phyloP scores from a whole-genome alignment of 2,329 filamentous ascomycete species.

The Nakataea oryzae region DNA sequence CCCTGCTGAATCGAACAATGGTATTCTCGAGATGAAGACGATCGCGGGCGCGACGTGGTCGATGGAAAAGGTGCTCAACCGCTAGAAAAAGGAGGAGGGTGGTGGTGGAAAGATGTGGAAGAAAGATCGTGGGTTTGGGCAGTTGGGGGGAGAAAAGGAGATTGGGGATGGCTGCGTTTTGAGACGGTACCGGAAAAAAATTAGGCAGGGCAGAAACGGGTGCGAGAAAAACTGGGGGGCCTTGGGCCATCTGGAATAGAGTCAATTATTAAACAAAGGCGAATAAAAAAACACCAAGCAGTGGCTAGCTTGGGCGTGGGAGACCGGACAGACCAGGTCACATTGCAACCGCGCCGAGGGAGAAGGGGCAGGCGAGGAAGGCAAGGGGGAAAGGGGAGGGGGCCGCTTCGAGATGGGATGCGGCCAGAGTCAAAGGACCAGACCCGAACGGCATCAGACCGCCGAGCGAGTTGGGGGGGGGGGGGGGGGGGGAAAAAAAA shows the following conservation, averaged over 20 bases:
- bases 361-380: constrained; percentile 11
- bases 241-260: constrained; percentile 10
- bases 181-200: constrained; percentile 23
- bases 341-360: constrained; percentile 7
- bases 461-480: not conserved
- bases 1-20: constrained; percentile 22
- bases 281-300: constrained; percentile 24
- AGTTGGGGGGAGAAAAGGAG: constrained; percentile 17
- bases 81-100: constrained; percentile 1
- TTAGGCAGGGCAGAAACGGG: constrained; percentile 13
- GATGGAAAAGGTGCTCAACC: constrained; percentile 22
- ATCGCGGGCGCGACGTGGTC: constrained; percentile 14
- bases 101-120: constrained; percentile 20
- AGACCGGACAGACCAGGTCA: constrained; percentile 9
- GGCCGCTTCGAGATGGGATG: constrained; percentile 6
- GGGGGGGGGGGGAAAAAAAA: not conserved
- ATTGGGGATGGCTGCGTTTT: constrained; percentile 42
- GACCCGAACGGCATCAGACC: not conserved
- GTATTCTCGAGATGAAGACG: constrained; percentile 22
- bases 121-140: constrained; percentile 19
- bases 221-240: constrained; percentile 9
- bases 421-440: constrained; percentile 1
- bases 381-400: constrained; percentile 4
- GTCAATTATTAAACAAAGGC: constrained; percentile 13
- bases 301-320: constrained; percentile 10